A percentile compares a stretch with the other conserved stretches of the same genome.
Conservation (phyloP, 1,284 basidiomycete genomes). For the Prillingera fragicola region DNA sequence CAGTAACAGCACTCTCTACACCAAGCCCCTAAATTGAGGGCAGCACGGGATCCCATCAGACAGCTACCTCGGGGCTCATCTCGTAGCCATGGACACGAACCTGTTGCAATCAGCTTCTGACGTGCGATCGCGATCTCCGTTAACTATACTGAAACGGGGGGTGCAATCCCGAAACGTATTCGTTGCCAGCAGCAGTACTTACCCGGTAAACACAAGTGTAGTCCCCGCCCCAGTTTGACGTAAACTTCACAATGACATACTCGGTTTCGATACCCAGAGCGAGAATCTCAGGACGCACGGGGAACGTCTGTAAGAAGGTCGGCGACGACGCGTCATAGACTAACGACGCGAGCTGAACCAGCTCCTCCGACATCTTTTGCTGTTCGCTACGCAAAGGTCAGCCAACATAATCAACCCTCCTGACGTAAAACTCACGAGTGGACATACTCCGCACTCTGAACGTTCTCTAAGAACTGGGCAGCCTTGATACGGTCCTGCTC, state of each 20-base stretch:
- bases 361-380: too few relatives aligned
- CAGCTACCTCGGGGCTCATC: background rate
- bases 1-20: too few relatives aligned
- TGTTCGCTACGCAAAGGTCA: too few relatives aligned
- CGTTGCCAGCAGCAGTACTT: conserved; percentile 23
- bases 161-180: background rate
- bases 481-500: conserved; percentile 62
- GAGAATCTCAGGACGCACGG: conserved; percentile 61
- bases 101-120: too few relatives aligned
- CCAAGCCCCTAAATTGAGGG: too few relatives aligned
- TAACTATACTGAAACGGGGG: background rate
- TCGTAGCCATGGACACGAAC: conserved; percentile 28
- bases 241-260: conserved; percentile 68
- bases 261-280: conserved; percentile 71
- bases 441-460: too few relatives aligned
- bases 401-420: background rate
- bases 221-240: conserved; percentile 81
- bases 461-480: conserved; percentile 31
- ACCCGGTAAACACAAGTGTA: conserved; percentile 89
- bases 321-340: conserved; percentile 67
- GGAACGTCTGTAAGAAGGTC: conserved; percentile 78
- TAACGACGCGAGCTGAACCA: conserved; percentile 67
- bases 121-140: too few relatives aligned
- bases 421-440: too few relatives aligned
- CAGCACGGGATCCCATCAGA: too few relatives aligned